Evolutionary conservation across 2,329 filamentous ascomycete species (phyloP).

Genomic region (Alternaria longipes): DNA sequence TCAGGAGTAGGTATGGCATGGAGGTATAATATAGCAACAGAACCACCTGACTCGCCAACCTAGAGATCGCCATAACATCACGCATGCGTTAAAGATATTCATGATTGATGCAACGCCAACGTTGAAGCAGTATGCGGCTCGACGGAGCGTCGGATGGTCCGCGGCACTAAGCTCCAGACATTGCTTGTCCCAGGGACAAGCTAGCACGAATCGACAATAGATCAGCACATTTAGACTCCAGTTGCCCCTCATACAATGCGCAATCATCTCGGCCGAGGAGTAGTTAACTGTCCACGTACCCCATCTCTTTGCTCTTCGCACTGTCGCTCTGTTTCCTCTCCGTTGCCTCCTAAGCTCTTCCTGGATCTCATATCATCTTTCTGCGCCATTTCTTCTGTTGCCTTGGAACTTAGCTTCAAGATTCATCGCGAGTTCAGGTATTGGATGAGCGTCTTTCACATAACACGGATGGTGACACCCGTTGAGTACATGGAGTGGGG

Average conservation of each 20-base stretch:
- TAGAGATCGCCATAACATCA: neutral
- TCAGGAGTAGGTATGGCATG: neutral
- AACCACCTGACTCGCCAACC: neutral
- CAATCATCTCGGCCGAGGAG: constrained; percentile 1
- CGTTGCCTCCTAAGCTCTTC: neutral
- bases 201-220: neutral
- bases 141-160: neutral
- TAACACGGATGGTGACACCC: neutral
- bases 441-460: neutral
- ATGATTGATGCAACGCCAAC: constrained; percentile 10
- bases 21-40: neutral
- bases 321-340: neutral
- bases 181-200: neutral
- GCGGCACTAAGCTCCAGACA: neutral
- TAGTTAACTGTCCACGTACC: neutral
- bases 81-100: neutral
- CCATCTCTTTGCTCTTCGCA: neutral
- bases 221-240: neutral
- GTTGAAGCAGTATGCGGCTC: neutral
- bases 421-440: neutral
- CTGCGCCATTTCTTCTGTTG: neutral
- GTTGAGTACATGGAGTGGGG: neutral
- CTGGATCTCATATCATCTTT: neutral
- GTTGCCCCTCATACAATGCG: neutral
- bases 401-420: neutral